Conservation (phyloP, 768 basidiomycete genomes). For the Naganishia vaughanmartiniae region DNA sequence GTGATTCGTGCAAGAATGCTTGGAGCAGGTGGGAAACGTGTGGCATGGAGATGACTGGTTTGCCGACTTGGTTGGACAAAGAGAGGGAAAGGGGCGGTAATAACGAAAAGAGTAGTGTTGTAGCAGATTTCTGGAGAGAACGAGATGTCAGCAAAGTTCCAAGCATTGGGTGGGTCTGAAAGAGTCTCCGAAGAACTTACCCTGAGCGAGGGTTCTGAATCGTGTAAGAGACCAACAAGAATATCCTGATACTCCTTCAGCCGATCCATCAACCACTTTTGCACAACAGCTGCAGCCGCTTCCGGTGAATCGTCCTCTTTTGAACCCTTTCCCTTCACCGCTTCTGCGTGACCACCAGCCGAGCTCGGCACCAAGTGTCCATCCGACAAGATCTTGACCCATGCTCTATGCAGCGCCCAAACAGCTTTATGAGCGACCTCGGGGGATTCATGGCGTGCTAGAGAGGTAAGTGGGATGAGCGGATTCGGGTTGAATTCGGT, state of each 20-base stretch:
- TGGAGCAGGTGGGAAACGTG: slow-evolving; percentile 36
- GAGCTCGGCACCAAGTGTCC: slow-evolving; percentile 57
- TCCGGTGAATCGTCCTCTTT: slow-evolving; percentile 17
- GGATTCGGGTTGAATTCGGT: slow-evolving; percentile 64
- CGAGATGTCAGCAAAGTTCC: slow-evolving; percentile 2
- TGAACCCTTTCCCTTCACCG: slow-evolving; percentile 43
- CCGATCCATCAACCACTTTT: slow-evolving; percentile 73
- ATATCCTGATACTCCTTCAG: slow-evolving; percentile 69
- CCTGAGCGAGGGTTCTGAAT: slow-evolving; percentile 69
- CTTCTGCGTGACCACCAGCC: slow-evolving; percentile 25
- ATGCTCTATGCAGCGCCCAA: slow-evolving; percentile 77
- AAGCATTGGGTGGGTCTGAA: not conserved
- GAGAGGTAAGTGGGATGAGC: slow-evolving; percentile 68
- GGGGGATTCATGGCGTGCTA: slow-evolving; percentile 58
- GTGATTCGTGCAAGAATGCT: slow-evolving; percentile 12
- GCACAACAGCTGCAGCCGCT: slow-evolving; percentile 52
- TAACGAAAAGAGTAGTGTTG: slow-evolving; percentile 40
- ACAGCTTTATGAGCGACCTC: slow-evolving; percentile 68
- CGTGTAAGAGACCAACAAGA: slow-evolving; percentile 68
- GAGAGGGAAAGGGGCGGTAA: slow-evolving; percentile 39
- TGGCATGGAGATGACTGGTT: slow-evolving; percentile 40
- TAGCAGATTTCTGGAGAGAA: slow-evolving; percentile 36
- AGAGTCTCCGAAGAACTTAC: slow-evolving; percentile 56
- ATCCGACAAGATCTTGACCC: slow-evolving; percentile 63
- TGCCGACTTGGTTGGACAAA: slow-evolving; percentile 24